Percentiles rank a stretch among this genome's conserved stretches.
These are phyloP conservation scores for Aspergillus sp. DNA, from an alignment of 2,329 filamentous ascomycete species.

Conservation along the genomic window DNA sequence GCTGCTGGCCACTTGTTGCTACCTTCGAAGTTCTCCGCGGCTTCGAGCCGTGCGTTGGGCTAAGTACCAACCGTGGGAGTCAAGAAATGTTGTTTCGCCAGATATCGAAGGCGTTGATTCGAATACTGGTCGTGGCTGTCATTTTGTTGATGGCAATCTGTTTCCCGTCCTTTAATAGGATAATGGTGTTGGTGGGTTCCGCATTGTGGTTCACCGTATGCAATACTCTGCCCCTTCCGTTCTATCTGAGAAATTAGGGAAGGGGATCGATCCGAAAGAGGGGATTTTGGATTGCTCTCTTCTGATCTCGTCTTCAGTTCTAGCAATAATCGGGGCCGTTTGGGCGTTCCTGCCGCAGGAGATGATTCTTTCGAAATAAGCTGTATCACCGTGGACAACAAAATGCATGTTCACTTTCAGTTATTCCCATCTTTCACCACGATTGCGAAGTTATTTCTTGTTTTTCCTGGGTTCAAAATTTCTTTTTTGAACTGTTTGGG, in stretches of 20 bases:
- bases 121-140: constrained; percentile 65
- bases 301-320: constrained; percentile 65
- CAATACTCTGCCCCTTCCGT: constrained; percentile 82
- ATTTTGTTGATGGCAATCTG: constrained; percentile 74
- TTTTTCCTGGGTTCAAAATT: constrained; percentile 71
- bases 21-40: constrained; percentile 78
- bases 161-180: constrained; percentile 79
- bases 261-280: constrained; percentile 65
- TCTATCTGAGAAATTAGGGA: constrained; percentile 83
- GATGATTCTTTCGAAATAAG: constrained; percentile 56
- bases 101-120: constrained; percentile 60
- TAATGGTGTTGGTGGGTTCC: constrained; percentile 88
- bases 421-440: constrained; percentile 49
- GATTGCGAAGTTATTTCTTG: constrained; percentile 89
- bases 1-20: constrained; percentile 83
- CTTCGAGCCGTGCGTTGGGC: constrained; percentile 55
- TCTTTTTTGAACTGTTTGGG: constrained; percentile 63
- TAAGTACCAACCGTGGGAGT: constrained; percentile 25
- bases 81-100: constrained; percentile 53
- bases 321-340: constrained; percentile 76
- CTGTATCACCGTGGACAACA: background rate
- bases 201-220: constrained; percentile 93
- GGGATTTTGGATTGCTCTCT: constrained; percentile 66
- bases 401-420: background rate
- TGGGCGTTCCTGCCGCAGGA: constrained; percentile 85